Evolutionary conservation across 2,329 filamentous ascomycete genomes (phyloP).

Genomic region (Dactylellina drechsleri): DNA sequence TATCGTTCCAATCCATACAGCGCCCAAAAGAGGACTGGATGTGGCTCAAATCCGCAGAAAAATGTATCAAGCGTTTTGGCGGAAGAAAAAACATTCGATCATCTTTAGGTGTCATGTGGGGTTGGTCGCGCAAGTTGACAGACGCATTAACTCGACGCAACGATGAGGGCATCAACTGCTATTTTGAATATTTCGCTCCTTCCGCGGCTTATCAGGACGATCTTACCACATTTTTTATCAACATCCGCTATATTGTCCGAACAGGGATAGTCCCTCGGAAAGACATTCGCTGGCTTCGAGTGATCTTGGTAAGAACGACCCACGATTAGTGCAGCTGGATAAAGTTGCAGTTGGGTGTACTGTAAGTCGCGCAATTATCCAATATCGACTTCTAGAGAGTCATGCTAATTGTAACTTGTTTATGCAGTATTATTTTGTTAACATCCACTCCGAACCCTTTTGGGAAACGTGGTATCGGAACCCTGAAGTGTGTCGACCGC

Average conservation of each 20-base stretch:
- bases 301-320: constrained; percentile 44
- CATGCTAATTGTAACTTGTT: not conserved
- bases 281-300: constrained; percentile 11
- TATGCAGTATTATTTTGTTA: constrained; percentile 39
- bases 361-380: constrained; percentile 25
- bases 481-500: constrained; percentile 28
- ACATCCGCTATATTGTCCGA: constrained; percentile 44
- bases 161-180: constrained; percentile 31
- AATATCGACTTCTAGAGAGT: not conserved
- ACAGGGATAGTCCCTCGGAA: constrained; percentile 7
- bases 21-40: constrained; percentile 16
- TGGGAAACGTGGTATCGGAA: constrained; percentile 36
- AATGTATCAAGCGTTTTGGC: constrained; percentile 19
- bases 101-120: constrained; percentile 37
- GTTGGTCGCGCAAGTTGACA: constrained; percentile 41
- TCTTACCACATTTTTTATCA: constrained; percentile 51
- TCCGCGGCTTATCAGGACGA: constrained; percentile 24
- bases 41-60: constrained; percentile 19
- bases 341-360: constrained; percentile 34
- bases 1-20: constrained; percentile 22
- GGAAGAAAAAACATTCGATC: constrained; percentile 14
- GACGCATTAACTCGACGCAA: constrained; percentile 35
- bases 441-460: constrained; percentile 34
- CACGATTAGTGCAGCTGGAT: constrained; percentile 26
- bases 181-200: constrained; percentile 49